Conservation (phyloP, 2,329 filamentous ascomycete species). For the Diplodia intermedia region DNA sequence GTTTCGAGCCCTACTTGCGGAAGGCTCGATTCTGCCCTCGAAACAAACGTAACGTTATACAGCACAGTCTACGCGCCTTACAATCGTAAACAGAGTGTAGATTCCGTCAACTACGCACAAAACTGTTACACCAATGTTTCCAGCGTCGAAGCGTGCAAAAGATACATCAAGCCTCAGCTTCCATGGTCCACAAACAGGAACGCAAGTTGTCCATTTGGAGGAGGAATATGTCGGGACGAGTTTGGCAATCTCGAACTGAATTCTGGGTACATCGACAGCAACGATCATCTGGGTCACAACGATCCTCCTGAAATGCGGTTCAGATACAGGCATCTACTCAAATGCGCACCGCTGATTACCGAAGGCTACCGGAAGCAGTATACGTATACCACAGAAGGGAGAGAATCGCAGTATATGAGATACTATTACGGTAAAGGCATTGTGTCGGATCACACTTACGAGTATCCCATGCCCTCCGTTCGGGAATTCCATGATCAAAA, state of each 20-base stretch:
- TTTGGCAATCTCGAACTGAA: slow-evolving; percentile 38
- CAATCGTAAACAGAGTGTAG: not conserved
- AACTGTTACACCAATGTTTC: slow-evolving; percentile 19
- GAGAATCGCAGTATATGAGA: not conserved
- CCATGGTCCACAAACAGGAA: slow-evolving; percentile 5
- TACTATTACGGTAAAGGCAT: slow-evolving; percentile 29
- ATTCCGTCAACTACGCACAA: slow-evolving; percentile 11
- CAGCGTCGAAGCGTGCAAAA: slow-evolving; percentile 36
- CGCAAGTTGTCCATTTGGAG: slow-evolving; percentile 37
- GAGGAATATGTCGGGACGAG: slow-evolving; percentile 35
- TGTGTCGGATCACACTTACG: not conserved
- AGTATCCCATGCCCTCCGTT: not conserved
- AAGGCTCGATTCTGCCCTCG: too few species aligned
- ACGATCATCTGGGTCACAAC: slow-evolving; percentile 39
- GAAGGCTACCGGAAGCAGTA: not conserved
- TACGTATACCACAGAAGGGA: not conserved
- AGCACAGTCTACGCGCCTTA: not conserved
- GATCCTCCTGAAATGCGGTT: slow-evolving; percentile 37
- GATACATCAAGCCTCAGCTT: slow-evolving; percentile 34
- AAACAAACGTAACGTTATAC: too few species aligned
- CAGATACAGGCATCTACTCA: not conserved
- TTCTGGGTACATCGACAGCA: slow-evolving; percentile 38
- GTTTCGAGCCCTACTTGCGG: slow-evolving; percentile 13
- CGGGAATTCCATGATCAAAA: not conserved
- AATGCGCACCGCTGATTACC: not conserved